Conservation (phyloP, 768 basidiomycete genomes). For the Rhizopogon vinicolor region DNA sequence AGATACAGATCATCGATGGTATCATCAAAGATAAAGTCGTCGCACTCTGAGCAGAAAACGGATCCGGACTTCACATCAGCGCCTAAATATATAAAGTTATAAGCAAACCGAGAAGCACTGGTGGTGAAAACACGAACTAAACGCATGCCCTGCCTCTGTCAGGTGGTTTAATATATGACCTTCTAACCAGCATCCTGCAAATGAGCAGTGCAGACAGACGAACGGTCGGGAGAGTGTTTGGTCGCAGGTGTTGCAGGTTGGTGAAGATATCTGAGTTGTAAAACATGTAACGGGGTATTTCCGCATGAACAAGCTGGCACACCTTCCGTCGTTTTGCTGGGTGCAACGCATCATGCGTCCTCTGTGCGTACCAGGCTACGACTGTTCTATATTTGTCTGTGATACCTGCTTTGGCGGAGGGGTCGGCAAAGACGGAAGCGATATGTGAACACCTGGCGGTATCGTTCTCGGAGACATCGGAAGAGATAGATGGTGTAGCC, state of each 20-base stretch:
- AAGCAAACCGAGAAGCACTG: not conserved
- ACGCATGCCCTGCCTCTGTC: constrained; percentile 49
- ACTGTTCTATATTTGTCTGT: constrained; percentile 50
- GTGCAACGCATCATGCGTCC: constrained; percentile 38
- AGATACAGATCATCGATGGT: constrained; percentile 44
- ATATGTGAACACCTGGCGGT: constrained; percentile 37
- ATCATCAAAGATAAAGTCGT: constrained; percentile 68
- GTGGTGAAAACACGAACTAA: constrained; percentile 46
- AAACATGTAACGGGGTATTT: not conserved
- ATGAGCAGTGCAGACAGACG: constrained; percentile 69
- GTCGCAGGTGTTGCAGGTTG: constrained; percentile 60
- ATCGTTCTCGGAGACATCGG: constrained; percentile 9
- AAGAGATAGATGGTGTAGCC: constrained; percentile 1
- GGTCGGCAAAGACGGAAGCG: constrained; percentile 30
- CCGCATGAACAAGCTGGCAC: constrained; percentile 9
- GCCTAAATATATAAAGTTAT: constrained; percentile 37
- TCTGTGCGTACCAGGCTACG: constrained; percentile 49
- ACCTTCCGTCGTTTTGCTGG: constrained; percentile 67
- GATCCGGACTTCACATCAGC: constrained; percentile 71
- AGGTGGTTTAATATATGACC: constrained; percentile 59
- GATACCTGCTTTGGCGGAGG: constrained; percentile 20
- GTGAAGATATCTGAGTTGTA: constrained; percentile 43
- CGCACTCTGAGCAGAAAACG: constrained; percentile 69
- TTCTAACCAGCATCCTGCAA: constrained; percentile 63
- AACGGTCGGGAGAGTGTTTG: constrained; percentile 57